Evolutionary conservation across 2,329 filamentous ascomycete genomes (phyloP).

Genomic region (Xylaria hypoxylon): DNA sequence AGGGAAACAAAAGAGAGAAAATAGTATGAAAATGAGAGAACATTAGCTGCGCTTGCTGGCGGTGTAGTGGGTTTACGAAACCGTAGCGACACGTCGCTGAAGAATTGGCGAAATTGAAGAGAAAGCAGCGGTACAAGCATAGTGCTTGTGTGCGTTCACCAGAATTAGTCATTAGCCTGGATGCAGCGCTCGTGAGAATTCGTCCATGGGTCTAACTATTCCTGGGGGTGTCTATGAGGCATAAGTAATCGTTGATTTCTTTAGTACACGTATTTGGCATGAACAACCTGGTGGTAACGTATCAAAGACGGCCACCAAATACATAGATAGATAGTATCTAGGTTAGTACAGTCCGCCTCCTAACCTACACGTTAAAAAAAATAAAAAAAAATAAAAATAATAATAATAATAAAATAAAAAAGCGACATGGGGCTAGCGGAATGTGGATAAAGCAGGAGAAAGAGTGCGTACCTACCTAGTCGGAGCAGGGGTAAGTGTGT

Average conservation of each 20-base stretch:
- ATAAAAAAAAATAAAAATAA: too few species aligned
- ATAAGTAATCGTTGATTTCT: not conserved
- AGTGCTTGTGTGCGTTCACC: conserved; percentile 3
- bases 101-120: not conserved
- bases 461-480: conserved; percentile 17
- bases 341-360: not conserved
- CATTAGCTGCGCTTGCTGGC: not conserved
- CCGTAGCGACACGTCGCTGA: not conserved
- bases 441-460: conserved; percentile 27
- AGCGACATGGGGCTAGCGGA: conserved; percentile 14
- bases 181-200: conserved; percentile 11
- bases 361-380: conserved; percentile 1
- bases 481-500: conserved; percentile 1
- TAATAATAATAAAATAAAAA: not conserved
- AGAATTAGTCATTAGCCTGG: not conserved
- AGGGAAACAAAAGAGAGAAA: not conserved
- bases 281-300: conserved; percentile 11
- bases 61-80: not conserved
- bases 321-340: not conserved
- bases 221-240: not conserved
- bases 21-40: not conserved
- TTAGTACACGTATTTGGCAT: conserved; percentile 16
- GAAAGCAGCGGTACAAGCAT: not conserved
- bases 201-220: not conserved
- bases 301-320: conserved; percentile 6